Evolutionary conservation across 1,284 basidiomycete genomes (phyloP), one percentile per base, ranked within the genome.

Genomic region (Trichosporon coremiiforme): DNA sequence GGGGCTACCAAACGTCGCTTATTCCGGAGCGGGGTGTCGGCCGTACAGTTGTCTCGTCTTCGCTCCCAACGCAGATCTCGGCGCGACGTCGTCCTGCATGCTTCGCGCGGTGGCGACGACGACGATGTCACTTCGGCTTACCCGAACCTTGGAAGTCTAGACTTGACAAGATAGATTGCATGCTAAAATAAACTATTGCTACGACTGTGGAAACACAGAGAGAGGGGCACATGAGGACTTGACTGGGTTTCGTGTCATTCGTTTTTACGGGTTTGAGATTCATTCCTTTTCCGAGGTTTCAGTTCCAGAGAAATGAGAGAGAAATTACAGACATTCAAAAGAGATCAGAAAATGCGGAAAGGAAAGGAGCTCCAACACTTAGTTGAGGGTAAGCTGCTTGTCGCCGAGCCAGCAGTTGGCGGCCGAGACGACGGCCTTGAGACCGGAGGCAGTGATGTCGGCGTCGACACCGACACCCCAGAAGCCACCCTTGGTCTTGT

Each of bases 381-480:
- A 53, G 50, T 53, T 53, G 50, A 36, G 17, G 50, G 57, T 60
- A 65, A 74, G 71, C 65, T 68, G 57, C 69, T 73, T 66, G 33
- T 69, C 35, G 64, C 69, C 70, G 65, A 74, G 35, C 89, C 90
- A 90, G 71, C 85, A 87, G 84, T 95, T 95, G 31, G 90, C 91
- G 1, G 96, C 95, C 75, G 91, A 94, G 68, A 99, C 87, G 62
- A 99, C 89, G 6, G 96, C 96, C 80, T 93, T 93, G 75, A 99
- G 88, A 83, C 94, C 93, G 57, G 94, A 92, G 15, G 91, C 92
- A 22, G 95, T 91, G 76, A 98, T 97, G 80, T 99, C 96, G 12
- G 92, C 89, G 83, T 98, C 96, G 67, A 95, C 87, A 45, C 95
- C 96, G 66, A 97, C 93, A 79, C 96, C 96, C 97, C 97, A 99